These are phyloP conservation scores for Nakataea oryzae DNA, from an alignment of 2,329 filamentous ascomycete species.

Conservation along the genomic window DNA sequence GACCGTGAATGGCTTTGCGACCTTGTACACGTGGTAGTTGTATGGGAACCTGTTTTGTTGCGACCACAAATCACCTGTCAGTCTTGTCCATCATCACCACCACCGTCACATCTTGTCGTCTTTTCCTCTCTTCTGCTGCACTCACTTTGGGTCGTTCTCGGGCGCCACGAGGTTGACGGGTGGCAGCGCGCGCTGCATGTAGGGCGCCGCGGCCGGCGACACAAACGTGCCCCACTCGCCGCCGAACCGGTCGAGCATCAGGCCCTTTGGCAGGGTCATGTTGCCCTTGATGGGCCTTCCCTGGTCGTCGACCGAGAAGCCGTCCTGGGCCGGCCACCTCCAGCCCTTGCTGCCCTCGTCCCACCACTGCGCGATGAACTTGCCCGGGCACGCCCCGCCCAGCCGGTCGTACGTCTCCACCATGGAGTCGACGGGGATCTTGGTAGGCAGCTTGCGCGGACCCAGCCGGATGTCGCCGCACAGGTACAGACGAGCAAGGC, in stretches of 20 bases:
- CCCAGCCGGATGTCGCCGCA: conserved; percentile 27
- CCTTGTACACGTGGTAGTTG: conserved; percentile 38
- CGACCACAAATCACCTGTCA: neutral
- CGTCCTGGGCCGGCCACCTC: conserved; percentile 27
- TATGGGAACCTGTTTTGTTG: conserved; percentile 24
- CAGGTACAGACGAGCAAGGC: conserved; percentile 17
- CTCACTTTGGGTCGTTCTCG: conserved; percentile 14
- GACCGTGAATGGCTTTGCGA: conserved; percentile 26
- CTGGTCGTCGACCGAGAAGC: conserved; percentile 26
- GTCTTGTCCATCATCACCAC: neutral
- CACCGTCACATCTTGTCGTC: too few species aligned
- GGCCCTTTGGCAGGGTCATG: conserved; percentile 25
- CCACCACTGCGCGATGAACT: conserved; percentile 26
- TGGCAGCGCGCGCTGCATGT: conserved; percentile 33
- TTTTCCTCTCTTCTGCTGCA: neutral
- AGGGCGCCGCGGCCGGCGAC: conserved; percentile 31
- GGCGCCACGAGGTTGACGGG: conserved; percentile 31
- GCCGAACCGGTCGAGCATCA: conserved; percentile 37
- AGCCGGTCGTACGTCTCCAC: conserved; percentile 21
- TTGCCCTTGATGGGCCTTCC: conserved; percentile 27
- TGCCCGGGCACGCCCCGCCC: conserved; percentile 25
- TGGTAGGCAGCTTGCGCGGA: conserved; percentile 19
- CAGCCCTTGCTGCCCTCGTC: conserved; percentile 12
- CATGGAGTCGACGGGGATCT: conserved; percentile 20
- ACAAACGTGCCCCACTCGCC: conserved; percentile 30